Evolutionary conservation across 768 basidiomycete genomes (phyloP), one percentile per base, ranked within the genome.

Genomic region (Fibroporia radiculosa): DNA sequence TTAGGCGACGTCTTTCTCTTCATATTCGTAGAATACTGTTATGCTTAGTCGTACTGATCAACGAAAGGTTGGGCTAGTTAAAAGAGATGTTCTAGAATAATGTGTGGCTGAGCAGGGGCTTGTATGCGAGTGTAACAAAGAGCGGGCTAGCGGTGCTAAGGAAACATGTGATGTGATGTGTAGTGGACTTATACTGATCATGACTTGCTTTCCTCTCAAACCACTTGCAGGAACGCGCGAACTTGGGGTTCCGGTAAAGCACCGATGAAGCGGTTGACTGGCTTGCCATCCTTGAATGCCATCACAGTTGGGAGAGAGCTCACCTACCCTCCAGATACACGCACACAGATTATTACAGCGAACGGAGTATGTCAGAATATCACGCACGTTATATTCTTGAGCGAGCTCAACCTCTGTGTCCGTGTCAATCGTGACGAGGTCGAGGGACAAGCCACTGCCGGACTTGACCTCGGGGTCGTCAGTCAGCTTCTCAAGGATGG

Each of bases 221-320:
- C 13, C 6, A 10, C 10, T 32, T 19, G 40, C 12, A 62, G 45
- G 45, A 61, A 64, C 18, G 54, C 50, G 34, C 56, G 52, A 31
- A 63, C 55, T 16, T 50, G 51, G n/a, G 36, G 26, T 42, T 63
- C 60, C 5, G 58, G 62, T 19, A 63, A 27, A 5, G 58, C 62
- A 1, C 60, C 86, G 1, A 78, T 66, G 54, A 91, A 90, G 37
- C 78, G 68, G 35, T 63, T 63, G n/a, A 81, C 66, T 1, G 63
- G 66, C 50, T 75, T 55, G 14, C 84, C 86, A 38, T 80, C 72
- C 45, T 69, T 74, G 66, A 89, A 89, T 3, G 84, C 87, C 46
- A 85, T 66, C 24, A 91, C 84, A 0, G 87, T 90, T 3, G 87
- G 87, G n/a, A 91, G 62, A 13, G 83, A 72, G n/a, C 69, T 64